Evolutionary conservation across 768 basidiomycete genomes (phyloP).

Genomic region (Tricholoma matsutake): DNA sequence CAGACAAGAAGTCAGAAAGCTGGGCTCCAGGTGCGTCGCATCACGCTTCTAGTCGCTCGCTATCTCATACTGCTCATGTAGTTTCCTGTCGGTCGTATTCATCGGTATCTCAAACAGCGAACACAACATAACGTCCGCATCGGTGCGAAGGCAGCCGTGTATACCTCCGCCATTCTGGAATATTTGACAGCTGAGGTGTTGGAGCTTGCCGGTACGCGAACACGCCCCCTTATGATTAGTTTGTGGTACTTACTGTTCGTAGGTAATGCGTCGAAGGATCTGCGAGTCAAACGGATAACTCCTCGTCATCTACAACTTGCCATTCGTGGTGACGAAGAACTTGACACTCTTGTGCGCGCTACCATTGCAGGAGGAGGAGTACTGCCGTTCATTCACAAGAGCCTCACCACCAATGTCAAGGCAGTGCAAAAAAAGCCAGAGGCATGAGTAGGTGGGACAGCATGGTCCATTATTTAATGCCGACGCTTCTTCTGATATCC

Average conservation of each 20-base stretch:
- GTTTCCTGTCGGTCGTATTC: conserved; percentile 98
- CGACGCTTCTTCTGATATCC: neutral
- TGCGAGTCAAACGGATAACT: conserved; percentile 96
- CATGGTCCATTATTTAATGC: neutral
- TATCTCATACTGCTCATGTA: conserved; percentile 24
- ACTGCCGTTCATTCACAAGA: conserved; percentile 86
- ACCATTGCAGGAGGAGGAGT: conserved; percentile 93
- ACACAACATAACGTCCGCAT: conserved; percentile 94
- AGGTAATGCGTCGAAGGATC: conserved; percentile 97
- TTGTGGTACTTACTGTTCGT: neutral
- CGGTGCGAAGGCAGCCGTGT: conserved; percentile 96
- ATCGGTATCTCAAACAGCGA: conserved; percentile 89
- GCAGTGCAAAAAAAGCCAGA: conserved; percentile 46
- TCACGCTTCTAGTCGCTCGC: neutral
- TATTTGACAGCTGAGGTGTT: conserved; percentile 96
- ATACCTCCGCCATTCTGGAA: conserved; percentile 93
- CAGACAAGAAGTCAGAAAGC: conserved; percentile 81
- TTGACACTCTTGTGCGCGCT: conserved; percentile 91
- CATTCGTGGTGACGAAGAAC: conserved; percentile 95
- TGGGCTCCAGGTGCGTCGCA: conserved; percentile 69
- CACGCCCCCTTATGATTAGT: neutral
- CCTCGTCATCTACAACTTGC: conserved; percentile 95
- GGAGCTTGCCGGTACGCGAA: conserved; percentile 81
- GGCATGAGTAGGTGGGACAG: neutral
- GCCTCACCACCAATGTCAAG: conserved; percentile 56